Conservation (phyloP, 805 yeast genomes). For the Saturnispora silvae region DNA sequence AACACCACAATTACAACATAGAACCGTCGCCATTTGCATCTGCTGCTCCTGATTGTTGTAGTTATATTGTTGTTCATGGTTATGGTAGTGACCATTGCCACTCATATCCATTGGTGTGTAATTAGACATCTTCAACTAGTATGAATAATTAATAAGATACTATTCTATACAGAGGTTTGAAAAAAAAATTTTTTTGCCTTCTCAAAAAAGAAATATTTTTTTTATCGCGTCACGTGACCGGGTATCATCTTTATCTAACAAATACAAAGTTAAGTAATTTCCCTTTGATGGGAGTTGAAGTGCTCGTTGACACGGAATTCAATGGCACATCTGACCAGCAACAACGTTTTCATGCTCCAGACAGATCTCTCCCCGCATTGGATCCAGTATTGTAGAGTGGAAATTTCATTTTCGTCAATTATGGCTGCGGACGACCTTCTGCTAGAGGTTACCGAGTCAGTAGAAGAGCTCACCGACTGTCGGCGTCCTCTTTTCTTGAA, state of each 20-base stretch:
- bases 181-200: conserved; percentile 4
- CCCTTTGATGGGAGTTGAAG: conserved; percentile 20
- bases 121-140: conserved; percentile 30
- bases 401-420: conserved; percentile 33
- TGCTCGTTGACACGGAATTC: conserved; percentile 81
- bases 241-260: too few relatives aligned
- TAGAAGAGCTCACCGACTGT: not conserved
- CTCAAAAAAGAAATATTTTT: not conserved
- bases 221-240: not conserved
- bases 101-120: conserved; percentile 34
- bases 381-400: conserved; percentile 70
- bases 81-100: conserved; percentile 17
- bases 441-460: not conserved
- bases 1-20: conserved; percentile 97
- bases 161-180: conserved; percentile 24
- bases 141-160: conserved; percentile 10
- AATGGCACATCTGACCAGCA: conserved; percentile 81
- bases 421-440: not conserved
- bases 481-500: not conserved
- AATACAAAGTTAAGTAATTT: too few relatives aligned
- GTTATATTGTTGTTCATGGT: conserved; percentile 15
- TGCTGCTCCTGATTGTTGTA: conserved; percentile 16
- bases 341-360: conserved; percentile 81
- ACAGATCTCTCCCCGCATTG: conserved; percentile 83
- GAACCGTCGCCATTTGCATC: conserved; percentile 56